Evolutionary conservation across 768 basidiomycete species (phyloP).

Genomic region (Mycena vulgaris): DNA sequence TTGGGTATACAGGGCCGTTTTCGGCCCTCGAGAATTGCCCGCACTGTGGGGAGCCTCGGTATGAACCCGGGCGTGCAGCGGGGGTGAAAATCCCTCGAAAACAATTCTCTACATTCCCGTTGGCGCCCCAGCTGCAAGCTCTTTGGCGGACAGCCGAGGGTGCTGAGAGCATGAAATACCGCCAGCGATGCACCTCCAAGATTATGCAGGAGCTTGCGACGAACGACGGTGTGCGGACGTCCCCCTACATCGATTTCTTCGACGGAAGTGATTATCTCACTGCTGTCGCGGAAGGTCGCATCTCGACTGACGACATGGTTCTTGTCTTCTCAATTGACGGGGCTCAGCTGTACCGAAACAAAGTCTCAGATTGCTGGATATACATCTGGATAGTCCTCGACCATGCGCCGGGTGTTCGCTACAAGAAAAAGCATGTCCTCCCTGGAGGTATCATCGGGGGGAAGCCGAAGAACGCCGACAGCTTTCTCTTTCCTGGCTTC

Average conservation of each 20-base stretch:
- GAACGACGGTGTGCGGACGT: not conserved
- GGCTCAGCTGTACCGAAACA: constrained; percentile 45
- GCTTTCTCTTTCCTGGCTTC: constrained; percentile 45
- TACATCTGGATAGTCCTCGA: constrained; percentile 50
- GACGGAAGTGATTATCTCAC: constrained; percentile 49
- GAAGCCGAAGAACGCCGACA: constrained; percentile 50
- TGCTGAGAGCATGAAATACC: not conserved
- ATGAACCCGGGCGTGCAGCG: not conserved
- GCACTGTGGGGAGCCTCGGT: not conserved
- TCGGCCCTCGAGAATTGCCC: not conserved
- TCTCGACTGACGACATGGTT: constrained; percentile 42
- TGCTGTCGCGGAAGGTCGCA: constrained; percentile 32
- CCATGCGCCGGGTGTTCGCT: constrained; percentile 39
- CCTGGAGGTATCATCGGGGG: constrained; percentile 50
- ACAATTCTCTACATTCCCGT: not conserved
- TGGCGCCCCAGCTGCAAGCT: not conserved
- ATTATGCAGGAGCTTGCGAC: not conserved
- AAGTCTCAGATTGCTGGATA: constrained; percentile 34
- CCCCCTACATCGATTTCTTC: constrained; percentile 45
- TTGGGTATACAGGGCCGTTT: not conserved
- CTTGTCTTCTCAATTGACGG: constrained; percentile 43
- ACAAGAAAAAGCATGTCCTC: constrained; percentile 49
- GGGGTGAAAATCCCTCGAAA: not conserved
- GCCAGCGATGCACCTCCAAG: not conserved
- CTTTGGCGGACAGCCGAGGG: not conserved